Base-by-base conservation (phyloP, 768 basidiomycete species). In the Tricholoma matsutake region DNA sequence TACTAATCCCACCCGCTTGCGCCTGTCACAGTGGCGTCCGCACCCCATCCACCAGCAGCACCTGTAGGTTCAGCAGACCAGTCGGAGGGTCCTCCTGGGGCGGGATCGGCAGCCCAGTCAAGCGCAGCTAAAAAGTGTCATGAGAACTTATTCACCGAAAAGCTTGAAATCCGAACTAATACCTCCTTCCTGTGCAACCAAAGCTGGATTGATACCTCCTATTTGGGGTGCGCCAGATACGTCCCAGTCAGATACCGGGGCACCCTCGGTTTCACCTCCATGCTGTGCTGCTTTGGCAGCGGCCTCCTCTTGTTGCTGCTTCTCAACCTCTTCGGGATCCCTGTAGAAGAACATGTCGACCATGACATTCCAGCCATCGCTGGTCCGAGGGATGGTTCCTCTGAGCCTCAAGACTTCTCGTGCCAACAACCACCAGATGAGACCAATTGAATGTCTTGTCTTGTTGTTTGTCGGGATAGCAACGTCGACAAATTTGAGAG, bases 261-360 rank as follows among this genome's bases (percentile, higher is more conserved):
- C 76, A 41, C 78, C 74, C 67, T 84, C 89, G 47, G 71, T 85
- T 58, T 78, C 81, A 54, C 72, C 75, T 58, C 75, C 76, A 57
- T 81, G 83, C 64, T 82, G 86, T 55, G 84, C 85, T 63, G 85
- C 82, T 78, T 95, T 95, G 68, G 92, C 92, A 64, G 89, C 86
- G 28, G 92, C 92, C 74, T 93, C 94, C 74, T 94, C 96, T 72
- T 92, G 88, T 73, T 94, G 92, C 79, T 98, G 96, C 79, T 91
- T 93, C 86, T 98, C 96, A 68, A 98, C 92, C 79, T 99, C 97
- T 75, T 99, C 96, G 63, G 96, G 95, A 80, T 98, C 96, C 71
- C 96, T 92, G 87, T 98, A 98, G 89, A 98, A 95, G 90, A 96
- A 96, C 89, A 96, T 91, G 78, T 96, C 96, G 66, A 96, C 94